phyloP scores from a whole-genome alignment of 306 rosid genomes.

The Cyclanthera cordifolia region DNA sequence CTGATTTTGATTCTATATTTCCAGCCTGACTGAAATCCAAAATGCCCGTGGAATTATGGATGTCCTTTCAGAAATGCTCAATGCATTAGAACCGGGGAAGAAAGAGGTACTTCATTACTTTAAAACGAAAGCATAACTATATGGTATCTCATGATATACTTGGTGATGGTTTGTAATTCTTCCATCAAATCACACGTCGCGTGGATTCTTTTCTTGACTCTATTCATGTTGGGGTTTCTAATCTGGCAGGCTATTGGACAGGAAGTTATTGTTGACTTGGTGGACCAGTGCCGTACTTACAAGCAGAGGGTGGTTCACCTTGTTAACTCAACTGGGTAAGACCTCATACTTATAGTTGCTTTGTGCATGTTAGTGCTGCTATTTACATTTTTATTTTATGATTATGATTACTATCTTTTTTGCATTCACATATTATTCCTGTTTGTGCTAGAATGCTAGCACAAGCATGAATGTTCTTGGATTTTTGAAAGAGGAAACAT shows the following conservation, averaged over 20 bases:
- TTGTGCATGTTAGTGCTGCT: neutral
- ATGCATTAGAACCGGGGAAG: conserved; percentile 67
- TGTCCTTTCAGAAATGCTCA: conserved; percentile 89
- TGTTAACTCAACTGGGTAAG: conserved; percentile 93
- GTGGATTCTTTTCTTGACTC: conserved; percentile 5
- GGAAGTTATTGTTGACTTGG: conserved; percentile 93
- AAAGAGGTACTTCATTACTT: conserved; percentile 50
- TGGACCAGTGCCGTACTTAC: conserved; percentile 77
- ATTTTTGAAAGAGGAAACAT: neutral
- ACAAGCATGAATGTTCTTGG: neutral
- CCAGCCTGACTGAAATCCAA: conserved; percentile 86
- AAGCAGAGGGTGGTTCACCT: conserved; percentile 97
- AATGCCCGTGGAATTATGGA: conserved; percentile 95
- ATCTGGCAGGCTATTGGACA: conserved; percentile 68
- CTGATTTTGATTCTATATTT: conserved; percentile 14
- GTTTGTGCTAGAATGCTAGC: neutral
- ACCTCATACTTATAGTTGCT: conserved; percentile 16
- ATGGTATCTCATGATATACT: neutral
- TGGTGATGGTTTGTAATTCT: neutral
- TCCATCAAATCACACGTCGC: neutral
- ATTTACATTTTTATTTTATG: neutral
- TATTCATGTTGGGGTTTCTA: conserved; percentile 9
- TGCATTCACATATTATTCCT: neutral
- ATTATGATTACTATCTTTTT: neutral
- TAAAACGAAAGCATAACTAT: conserved; percentile 1